Evolutionary conservation across 257 asterid genomes (phyloP).

Genomic region (Solanum piurae): DNA sequence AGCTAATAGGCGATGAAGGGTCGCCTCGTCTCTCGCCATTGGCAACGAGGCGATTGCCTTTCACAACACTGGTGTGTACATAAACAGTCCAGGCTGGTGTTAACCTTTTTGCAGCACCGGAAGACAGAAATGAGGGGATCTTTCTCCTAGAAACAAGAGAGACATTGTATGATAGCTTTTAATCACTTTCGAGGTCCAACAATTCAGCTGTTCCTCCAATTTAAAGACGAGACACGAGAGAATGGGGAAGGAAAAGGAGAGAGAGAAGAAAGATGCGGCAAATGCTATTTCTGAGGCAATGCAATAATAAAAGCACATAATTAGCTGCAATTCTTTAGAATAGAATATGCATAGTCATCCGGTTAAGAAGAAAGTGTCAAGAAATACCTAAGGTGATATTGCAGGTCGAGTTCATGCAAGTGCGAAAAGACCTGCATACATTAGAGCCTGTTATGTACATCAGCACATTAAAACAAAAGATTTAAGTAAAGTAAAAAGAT

Average conservation of each 20-base stretch:
- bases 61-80: neutral
- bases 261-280: neutral
- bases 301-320: neutral
- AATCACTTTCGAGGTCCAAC: neutral
- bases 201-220: neutral
- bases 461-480: constrained; percentile 2
- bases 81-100: neutral
- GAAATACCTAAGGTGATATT: constrained; percentile 86
- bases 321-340: neutral
- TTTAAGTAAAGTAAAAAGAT: neutral
- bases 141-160: neutral
- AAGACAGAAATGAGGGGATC: neutral
- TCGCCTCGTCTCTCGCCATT: too few relatives aligned
- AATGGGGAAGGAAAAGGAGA: neutral
- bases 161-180: neutral
- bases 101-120: neutral
- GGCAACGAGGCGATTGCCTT: too few relatives aligned
- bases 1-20: too few relatives aligned
- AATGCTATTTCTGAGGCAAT: neutral
- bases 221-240: neutral
- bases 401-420: constrained; percentile 88
- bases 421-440: constrained; percentile 84
- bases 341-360: neutral
- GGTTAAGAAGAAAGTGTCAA: neutral
- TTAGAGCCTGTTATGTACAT: constrained; percentile 4